A percentile compares a stretch with the other conserved stretches of the same genome.
Evolutionary conservation across 2,329 filamentous ascomycete genomes (phyloP).

Genomic region (Aspergillus melleus): DNA sequence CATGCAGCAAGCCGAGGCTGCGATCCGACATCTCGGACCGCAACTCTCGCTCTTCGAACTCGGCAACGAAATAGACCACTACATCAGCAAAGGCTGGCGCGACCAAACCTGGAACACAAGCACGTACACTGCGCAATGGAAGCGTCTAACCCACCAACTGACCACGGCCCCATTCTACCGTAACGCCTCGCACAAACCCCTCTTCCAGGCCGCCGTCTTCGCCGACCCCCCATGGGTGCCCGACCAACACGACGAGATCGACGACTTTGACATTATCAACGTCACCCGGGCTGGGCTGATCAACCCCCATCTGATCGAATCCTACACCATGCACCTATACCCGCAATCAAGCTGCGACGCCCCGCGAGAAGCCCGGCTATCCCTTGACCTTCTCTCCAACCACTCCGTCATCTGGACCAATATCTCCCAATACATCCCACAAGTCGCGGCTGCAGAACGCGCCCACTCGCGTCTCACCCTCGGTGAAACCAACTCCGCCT

Average conservation of each 20-base stretch:
- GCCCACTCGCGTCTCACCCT: conserved; percentile 1
- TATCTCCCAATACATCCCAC: conserved; percentile 12
- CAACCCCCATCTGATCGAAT: conserved; percentile 1
- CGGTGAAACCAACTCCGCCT: conserved; percentile 10
- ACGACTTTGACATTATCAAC: conserved; percentile 11
- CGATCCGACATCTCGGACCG: conserved; percentile 2
- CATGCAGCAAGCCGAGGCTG: conserved; percentile 6
- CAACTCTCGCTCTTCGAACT: conserved; percentile 5
- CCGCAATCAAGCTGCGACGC: conserved; percentile 10
- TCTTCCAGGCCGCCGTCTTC: conserved; percentile 10
- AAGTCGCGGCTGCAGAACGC: conserved; percentile 2
- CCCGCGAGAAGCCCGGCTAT: background rate
- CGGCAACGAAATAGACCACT: conserved; percentile 11
- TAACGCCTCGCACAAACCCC: conserved; percentile 1
- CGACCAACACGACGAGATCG: conserved; percentile 9
- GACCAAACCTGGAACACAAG: background rate
- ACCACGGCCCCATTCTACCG: conserved; percentile 3
- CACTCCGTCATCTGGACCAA: conserved; percentile 9
- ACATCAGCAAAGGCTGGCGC: conserved; percentile 11
- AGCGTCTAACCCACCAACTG: conserved; percentile 4
- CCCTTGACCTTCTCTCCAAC: conserved; percentile 5
- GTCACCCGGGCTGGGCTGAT: conserved; percentile 6
- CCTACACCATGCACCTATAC: conserved; percentile 9
- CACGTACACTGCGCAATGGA: conserved; percentile 7
- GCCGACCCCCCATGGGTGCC: conserved; percentile 8